Evolutionary conservation across 768 basidiomycete species (phyloP).

Genomic region (Leccinum longicurvipes): DNA sequence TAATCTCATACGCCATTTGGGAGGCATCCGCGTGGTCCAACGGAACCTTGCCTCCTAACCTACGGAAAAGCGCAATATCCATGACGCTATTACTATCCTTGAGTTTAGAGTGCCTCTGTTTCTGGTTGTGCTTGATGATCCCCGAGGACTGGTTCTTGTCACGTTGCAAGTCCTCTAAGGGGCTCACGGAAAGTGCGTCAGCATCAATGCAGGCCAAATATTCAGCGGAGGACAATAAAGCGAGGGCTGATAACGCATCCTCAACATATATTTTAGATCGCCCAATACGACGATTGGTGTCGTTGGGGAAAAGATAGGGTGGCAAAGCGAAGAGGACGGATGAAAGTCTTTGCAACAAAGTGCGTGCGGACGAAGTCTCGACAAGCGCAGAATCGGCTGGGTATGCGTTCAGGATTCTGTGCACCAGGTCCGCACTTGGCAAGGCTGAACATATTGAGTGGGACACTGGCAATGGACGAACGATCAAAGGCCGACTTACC

Average conservation of each 20-base stretch:
- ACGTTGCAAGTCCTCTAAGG: slow-evolving; percentile 1
- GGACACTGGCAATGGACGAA: neutral
- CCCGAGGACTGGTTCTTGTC: slow-evolving; percentile 1
- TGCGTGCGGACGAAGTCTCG: slow-evolving; percentile 16
- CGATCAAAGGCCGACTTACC: slow-evolving; percentile 13
- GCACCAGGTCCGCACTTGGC: slow-evolving; percentile 14
- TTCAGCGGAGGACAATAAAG: slow-evolving; percentile 12
- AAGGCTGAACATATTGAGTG: slow-evolving; percentile 10
- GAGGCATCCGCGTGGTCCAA: slow-evolving; percentile 16
- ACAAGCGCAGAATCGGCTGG: slow-evolving; percentile 27
- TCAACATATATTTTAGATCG: slow-evolving; percentile 22
- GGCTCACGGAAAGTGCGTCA: neutral
- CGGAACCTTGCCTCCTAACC: slow-evolving; percentile 30
- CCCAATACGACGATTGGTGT: slow-evolving; percentile 12
- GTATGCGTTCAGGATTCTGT: slow-evolving; percentile 33
- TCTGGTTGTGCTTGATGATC: slow-evolving; percentile 12
- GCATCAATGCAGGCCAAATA: slow-evolving; percentile 1
- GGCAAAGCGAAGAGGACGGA: slow-evolving; percentile 24
- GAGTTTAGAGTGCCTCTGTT: slow-evolving; percentile 28
- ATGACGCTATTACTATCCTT: slow-evolving; percentile 17
- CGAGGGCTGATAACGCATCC: slow-evolving; percentile 20
- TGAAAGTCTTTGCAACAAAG: slow-evolving; percentile 29
- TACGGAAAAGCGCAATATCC: slow-evolving; percentile 30
- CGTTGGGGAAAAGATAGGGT: slow-evolving; percentile 11
- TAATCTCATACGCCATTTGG: slow-evolving; percentile 13